A percentile compares a stretch with the other conserved stretches of the same genome.
phyloP scores from a whole-genome alignment of 768 basidiomycete genomes.

The Rubroboletus satanas region DNA sequence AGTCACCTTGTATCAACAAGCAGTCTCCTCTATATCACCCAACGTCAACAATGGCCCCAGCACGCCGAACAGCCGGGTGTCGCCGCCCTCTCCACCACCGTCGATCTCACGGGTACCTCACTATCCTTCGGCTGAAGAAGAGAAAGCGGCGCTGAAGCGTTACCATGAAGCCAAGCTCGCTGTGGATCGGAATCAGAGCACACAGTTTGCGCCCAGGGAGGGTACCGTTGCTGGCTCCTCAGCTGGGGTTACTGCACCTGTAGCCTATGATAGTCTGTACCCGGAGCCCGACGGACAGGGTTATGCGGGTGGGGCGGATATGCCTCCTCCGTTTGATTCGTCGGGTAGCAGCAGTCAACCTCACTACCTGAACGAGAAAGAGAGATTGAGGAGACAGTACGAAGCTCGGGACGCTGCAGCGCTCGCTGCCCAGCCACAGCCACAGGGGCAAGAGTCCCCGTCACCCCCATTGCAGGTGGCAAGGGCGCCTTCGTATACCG shows the following conservation, averaged over 20 bases:
- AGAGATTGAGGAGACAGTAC: slow-evolving; percentile 56
- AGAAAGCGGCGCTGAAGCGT: slow-evolving; percentile 64
- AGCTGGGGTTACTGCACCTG: slow-evolving; percentile 36
- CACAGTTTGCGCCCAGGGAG: slow-evolving; percentile 22
- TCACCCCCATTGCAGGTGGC: slow-evolving; percentile 18
- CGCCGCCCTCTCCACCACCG: slow-evolving; percentile 29
- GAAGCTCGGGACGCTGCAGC: slow-evolving; percentile 66
- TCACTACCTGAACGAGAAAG: slow-evolving; percentile 59
- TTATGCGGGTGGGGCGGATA: slow-evolving; percentile 28
- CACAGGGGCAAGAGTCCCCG: slow-evolving; percentile 10
- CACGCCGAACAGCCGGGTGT: slow-evolving; percentile 24
- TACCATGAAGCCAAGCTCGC: slow-evolving; percentile 72
- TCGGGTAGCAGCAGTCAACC: slow-evolving; percentile 35
- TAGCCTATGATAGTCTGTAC: slow-evolving; percentile 62
- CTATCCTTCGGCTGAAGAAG: slow-evolving; percentile 64
- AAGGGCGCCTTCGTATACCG: slow-evolving; percentile 23
- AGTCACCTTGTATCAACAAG: slow-evolving; percentile 42
- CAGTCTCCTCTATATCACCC: slow-evolving; percentile 39
- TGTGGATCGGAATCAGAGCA: slow-evolving; percentile 56
- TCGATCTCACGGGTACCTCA: slow-evolving; percentile 37
- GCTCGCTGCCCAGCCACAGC: slow-evolving; percentile 23
- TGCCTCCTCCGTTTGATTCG: slow-evolving; percentile 54
- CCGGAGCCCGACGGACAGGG: slow-evolving; percentile 35
- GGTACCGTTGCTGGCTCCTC: slow-evolving; percentile 19
- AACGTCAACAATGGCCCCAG: slow-evolving; percentile 11